These are phyloP conservation scores for Malassezia obtusa DNA, from an alignment of 1,284 basidiomycete species.

Conservation along the genomic window DNA sequence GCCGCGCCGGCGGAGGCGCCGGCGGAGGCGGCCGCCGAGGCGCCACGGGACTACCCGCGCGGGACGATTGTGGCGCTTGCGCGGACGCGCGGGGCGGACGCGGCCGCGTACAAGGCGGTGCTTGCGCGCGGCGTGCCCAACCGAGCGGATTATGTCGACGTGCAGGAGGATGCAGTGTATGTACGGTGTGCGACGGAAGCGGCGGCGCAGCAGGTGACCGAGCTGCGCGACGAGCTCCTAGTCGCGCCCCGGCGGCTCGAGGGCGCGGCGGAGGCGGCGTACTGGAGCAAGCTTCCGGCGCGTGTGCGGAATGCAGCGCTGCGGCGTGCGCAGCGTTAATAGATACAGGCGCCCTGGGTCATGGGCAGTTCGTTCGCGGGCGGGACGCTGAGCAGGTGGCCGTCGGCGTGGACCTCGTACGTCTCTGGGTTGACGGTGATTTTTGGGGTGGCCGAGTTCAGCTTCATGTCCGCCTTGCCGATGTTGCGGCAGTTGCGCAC, in stretches of 20 bases:
- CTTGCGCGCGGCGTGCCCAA: background rate
- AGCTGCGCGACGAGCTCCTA: no score
- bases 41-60: background rate
- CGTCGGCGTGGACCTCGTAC: conserved; percentile 31
- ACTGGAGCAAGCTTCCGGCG: conserved; percentile 6
- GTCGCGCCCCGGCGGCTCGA: background rate
- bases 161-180: background rate
- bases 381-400: conserved; percentile 27
- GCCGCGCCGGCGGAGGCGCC: no score
- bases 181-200: conserved; percentile 4
- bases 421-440: conserved; percentile 87
- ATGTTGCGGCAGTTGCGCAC: conserved; percentile 69
- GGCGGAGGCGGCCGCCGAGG: background rate
- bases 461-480: conserved; percentile 83
- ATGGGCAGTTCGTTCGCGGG: conserved; percentile 33
- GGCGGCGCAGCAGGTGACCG: background rate
- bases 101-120: background rate
- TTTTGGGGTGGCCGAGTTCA: conserved; percentile 69
- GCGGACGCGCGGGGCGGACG: background rate
- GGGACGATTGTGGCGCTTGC: conserved; percentile 2
- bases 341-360: conserved; percentile 20
- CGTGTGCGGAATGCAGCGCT: conserved; percentile 11
- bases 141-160: conserved; percentile 13
- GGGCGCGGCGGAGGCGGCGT: conserved; percentile 1
- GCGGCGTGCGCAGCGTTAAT: conserved; percentile 6